Evolutionary conservation across 192 early-diverging fungal species (phyloP), one percentile per base, ranked within the genome.

Genomic region (Coemansia sp.): DNA sequence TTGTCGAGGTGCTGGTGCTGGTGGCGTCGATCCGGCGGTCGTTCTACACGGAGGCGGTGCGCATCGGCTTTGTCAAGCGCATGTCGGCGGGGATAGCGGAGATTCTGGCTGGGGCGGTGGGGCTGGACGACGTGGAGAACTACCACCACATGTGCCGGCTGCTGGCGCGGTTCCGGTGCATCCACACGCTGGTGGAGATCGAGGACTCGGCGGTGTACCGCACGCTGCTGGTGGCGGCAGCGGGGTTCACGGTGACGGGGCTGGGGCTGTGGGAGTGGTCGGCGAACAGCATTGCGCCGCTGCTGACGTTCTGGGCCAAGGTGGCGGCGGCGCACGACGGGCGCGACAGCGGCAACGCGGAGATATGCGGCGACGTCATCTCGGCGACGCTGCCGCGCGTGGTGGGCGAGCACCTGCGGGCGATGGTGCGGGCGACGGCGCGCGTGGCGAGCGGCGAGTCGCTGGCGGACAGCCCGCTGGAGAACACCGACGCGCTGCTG

Each of bases 241-340:
- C 75, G 4, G 21, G 46, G 58, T 78, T 86, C 31, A 72, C 72
- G 1, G 63, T 68, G 64, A 73, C 77, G 1, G 79, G 82, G 1
- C 68, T 86, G 70, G 66, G 68, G 25, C 64, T 80, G 51, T 75
- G 63, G 76, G 82, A 90, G 86, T 91, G 87, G 83, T 86, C 90
- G 46, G 85, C 92, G 37, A 89, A 93, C 73, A 90, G 88, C 73
- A 76, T 93, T 0, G 79, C 85, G 36, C 93, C 94, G 63, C 68
- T 95, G 36, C 76, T 95, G 64, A 88, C 86, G 10, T 96, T 96
- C 71, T 96, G 94, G 94, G 89, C 91, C 25, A 94, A 92, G 75
- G 91, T 94, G 59, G 86, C 84, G 9, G 73, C 77, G 38, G 76
- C 85, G n/a, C 84, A 78, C 63, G 83, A 82, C 46, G 38, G 73